Percentiles rank a stretch among this genome's conserved stretches.
phyloP scores from a whole-genome alignment of 2,329 filamentous ascomycete genomes.

The Penicillium thymicola region DNA sequence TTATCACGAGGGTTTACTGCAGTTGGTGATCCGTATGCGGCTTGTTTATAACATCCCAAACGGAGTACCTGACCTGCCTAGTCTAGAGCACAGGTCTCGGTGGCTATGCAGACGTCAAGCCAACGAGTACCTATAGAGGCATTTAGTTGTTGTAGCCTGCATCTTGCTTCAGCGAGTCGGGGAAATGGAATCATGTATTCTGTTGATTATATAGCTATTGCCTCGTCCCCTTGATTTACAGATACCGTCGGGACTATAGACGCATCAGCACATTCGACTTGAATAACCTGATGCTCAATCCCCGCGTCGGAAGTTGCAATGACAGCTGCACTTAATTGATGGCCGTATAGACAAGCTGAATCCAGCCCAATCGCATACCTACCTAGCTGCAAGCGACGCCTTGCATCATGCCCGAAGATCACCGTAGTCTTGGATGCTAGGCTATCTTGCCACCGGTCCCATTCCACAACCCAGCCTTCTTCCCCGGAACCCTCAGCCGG shows the following conservation, averaged over 20 bases:
- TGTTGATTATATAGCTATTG: not conserved
- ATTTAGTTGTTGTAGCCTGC: not conserved
- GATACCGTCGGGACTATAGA: constrained; percentile 9
- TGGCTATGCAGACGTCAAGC: no score
- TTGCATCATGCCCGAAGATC: constrained; percentile 25
- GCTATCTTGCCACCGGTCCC: constrained; percentile 22
- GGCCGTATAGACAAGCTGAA: constrained; percentile 21
- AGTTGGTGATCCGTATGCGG: not conserved
- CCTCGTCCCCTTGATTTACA: not conserved
- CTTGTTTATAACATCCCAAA: no score
- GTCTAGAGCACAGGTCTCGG: no score
- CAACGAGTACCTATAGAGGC: not conserved
- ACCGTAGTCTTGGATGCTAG: constrained; percentile 16
- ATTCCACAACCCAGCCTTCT: constrained; percentile 20
- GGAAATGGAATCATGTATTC: not conserved
- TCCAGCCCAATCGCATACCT: constrained; percentile 22
- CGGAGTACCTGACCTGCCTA: no score
- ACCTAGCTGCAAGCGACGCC: constrained; percentile 20
- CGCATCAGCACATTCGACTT: constrained; percentile 18
- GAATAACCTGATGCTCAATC: constrained; percentile 13
- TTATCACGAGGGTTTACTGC: no score
- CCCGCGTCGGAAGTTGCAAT: constrained; percentile 1
- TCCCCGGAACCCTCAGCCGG: constrained; percentile 15
- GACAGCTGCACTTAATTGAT: constrained; percentile 20
- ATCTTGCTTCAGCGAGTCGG: not conserved